phyloP scores from a whole-genome alignment of 768 basidiomycete genomes.

The Boletus subcaerulescens region DNA sequence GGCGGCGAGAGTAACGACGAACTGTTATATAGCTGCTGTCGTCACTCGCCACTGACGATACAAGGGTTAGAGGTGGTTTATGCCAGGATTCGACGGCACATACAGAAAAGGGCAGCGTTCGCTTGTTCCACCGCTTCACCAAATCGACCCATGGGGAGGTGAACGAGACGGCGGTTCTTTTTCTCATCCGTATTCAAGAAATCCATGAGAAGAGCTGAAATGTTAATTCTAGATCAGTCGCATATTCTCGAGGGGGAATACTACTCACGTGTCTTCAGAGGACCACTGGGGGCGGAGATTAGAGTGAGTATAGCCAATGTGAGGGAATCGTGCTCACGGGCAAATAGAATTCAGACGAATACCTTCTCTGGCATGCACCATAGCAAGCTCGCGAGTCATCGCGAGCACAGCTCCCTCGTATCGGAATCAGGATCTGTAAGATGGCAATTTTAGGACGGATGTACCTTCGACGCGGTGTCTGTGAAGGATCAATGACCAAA shows the following conservation, averaged over 20 bases:
- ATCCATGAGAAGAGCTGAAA: conserved; percentile 92
- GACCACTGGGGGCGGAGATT: conserved; percentile 56
- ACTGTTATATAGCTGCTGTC: conserved; percentile 97
- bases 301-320: background rate
- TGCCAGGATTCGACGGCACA: conserved; percentile 34
- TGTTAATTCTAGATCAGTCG: background rate
- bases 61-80: conserved; percentile 6
- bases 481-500: conserved; percentile 6
- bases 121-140: conserved; percentile 96
- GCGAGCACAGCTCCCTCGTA: conserved; percentile 90
- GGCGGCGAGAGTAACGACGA: conserved; percentile 25
- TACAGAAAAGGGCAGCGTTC: conserved; percentile 88
- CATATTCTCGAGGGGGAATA: background rate
- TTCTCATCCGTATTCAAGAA: conserved; percentile 97
- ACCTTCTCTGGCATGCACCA: conserved; percentile 96
- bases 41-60: conserved; percentile 73
- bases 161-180: conserved; percentile 83
- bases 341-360: conserved; percentile 95
- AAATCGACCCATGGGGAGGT: conserved; percentile 95
- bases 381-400: conserved; percentile 96
- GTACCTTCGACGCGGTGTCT: conserved; percentile 94
- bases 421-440: conserved; percentile 10
- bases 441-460: background rate
- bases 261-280: conserved; percentile 85
- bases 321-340: conserved; percentile 60